Base-by-base conservation (phyloP, 371 early-diverging fungal genomes). In the Pancytospora philotis region DNA sequence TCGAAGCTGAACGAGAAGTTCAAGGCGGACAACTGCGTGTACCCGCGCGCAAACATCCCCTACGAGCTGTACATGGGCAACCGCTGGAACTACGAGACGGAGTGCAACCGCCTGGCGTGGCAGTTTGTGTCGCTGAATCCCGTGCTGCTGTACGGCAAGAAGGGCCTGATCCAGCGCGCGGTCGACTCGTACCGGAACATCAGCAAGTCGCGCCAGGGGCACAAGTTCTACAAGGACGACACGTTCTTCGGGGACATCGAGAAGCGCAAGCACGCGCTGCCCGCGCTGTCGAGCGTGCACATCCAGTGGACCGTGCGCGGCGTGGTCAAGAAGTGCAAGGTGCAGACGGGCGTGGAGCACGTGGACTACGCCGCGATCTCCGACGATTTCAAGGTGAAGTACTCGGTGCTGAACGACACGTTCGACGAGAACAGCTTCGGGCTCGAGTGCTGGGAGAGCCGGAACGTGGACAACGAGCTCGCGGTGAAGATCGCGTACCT, bases 181-280 rank as follows among this genome's bases (percentile, higher is more conserved):
- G 94, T 93, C 0, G 93, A 93, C 76, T 87, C 87, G 36, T 93
- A 88, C 73, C 85, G 93, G 56, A 88, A 90, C 65, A 85, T 88
- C 6, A 86, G 86, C 69, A 87, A 88, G 10, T 86, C 87, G 48
- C 84, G 86, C 76, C 83, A 89, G 57, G 87, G 86, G 25, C 83
- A 90, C 45, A 83, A 90, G 30, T 86, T 89, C 0, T 85, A 87
- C 4, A 83, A 89, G 53, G 85, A 89, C 74, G 88, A 89, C 67
- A 89, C 88, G 77, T 76, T 86, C 38, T 71, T 78, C 19, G 84
- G 85, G 69, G 86, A 86, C 16, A 85, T 85, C 27, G 77, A 87
- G 48, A 81, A 85, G 37, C 83, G 86, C 60, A 65, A 73, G 59
- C 75, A 74, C 50, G 51, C 58, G 36, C 64, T 72, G 22, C 41